Evolutionary conservation across 2,329 filamentous ascomycete genomes (phyloP).

Genomic region (Ophiocordyceps camponoti-saundersi): DNA sequence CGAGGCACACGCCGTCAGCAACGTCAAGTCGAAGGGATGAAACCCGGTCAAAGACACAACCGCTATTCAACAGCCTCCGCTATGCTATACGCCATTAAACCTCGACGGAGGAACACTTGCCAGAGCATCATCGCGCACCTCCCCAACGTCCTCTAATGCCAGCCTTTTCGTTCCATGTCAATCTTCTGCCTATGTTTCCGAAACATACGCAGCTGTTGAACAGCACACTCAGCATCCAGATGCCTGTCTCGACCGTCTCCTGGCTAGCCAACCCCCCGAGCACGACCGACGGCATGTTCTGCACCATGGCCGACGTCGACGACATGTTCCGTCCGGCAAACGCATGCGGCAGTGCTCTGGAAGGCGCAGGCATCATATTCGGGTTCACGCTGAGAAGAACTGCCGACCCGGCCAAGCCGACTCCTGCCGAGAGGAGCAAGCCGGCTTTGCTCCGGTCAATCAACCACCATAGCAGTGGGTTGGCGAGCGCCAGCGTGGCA

Average conservation of each 20-base stretch:
- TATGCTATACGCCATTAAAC: too few species aligned
- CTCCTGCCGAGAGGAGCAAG: constrained; percentile 58
- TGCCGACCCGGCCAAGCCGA: constrained; percentile 59
- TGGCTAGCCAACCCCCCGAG: constrained; percentile 39
- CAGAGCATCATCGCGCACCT: constrained; percentile 16
- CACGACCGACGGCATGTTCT: constrained; percentile 1
- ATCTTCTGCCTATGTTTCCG: constrained; percentile 76
- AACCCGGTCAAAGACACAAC: too few species aligned
- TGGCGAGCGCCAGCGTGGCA: constrained; percentile 72
- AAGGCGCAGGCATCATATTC: constrained; percentile 56
- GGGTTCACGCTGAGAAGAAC: constrained; percentile 61
- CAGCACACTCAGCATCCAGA: constrained; percentile 84
- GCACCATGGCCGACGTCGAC: neutral
- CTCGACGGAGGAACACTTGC: too few species aligned
- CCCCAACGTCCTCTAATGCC: constrained; percentile 27
- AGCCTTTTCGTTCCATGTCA: constrained; percentile 34
- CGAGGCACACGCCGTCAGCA: too few species aligned
- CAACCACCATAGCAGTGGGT: constrained; percentile 90
- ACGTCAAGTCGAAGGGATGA: too few species aligned
- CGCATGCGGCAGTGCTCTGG: constrained; percentile 17
- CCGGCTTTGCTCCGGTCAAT: constrained; percentile 81
- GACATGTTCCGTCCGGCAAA: constrained; percentile 1
- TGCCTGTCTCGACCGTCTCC: constrained; percentile 52
- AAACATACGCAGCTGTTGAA: constrained; percentile 95
- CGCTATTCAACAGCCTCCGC: too few species aligned